These are phyloP conservation scores for Cystofilobasidium bisporidii DNA, from an alignment of 768 basidiomycete species.

Conservation along the genomic window DNA sequence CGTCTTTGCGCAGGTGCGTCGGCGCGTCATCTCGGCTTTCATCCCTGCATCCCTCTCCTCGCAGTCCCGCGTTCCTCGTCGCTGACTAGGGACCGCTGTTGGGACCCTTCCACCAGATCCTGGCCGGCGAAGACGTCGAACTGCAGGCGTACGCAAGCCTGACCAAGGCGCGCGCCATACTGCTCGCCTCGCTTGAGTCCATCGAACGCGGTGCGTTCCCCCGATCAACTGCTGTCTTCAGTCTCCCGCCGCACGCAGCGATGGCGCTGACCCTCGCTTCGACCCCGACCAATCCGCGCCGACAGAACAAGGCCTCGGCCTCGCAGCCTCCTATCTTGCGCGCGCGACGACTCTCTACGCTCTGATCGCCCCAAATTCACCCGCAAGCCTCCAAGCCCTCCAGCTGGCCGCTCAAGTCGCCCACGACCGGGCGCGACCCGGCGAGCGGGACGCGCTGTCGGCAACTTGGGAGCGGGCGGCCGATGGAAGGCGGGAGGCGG, in stretches of 20 bases:
- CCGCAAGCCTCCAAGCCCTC: constrained; percentile 10
- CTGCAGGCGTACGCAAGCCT: constrained; percentile 15
- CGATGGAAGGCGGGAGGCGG: neutral
- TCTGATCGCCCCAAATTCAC: too few species aligned
- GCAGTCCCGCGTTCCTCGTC: neutral
- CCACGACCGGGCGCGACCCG: neutral
- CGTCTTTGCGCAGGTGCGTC: constrained; percentile 65
- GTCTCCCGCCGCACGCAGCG: too few species aligned
- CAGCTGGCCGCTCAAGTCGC: constrained; percentile 7
- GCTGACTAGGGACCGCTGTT: too few species aligned
- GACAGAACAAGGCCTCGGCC: neutral
- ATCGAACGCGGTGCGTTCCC: neutral
- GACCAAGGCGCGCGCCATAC: constrained; percentile 16
- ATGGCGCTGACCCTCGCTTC: too few species aligned
- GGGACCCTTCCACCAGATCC: too few species aligned
- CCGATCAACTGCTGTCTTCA: neutral
- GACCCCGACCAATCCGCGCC: too few species aligned
- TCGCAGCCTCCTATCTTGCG: neutral
- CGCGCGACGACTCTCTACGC: too few species aligned
- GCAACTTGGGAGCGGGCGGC: constrained; percentile 11
- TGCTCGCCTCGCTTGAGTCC: neutral
- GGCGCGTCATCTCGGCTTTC: neutral
- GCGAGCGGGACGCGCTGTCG: constrained; percentile 7
- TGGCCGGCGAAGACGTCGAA: constrained; percentile 7
- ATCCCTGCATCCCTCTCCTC: too few species aligned